Evolutionary conservation across 2,329 filamentous ascomycete genomes (phyloP), one percentile per base, ranked within the genome.

Genomic region (Aspergillus quadrilineatus): DNA sequence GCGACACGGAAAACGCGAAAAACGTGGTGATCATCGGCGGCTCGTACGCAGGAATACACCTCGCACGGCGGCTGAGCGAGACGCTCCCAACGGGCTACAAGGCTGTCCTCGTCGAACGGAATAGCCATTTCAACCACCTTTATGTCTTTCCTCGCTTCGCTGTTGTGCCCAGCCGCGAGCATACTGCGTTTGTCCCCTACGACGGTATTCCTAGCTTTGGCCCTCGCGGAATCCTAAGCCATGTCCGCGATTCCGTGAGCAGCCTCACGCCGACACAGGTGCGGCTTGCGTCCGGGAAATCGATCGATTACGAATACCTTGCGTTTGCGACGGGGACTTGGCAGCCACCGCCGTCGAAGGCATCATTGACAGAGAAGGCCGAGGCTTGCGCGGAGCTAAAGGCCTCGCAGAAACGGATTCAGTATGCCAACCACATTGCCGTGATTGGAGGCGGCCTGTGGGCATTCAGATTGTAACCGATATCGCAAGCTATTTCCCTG

Each of bases 21-120:
- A 84, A 80, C 55, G 78, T 86, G 42, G 77, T 85, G 57, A 73
- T 85, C 7, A 66, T 86, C 28, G 84, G 83, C 34, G 83, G 79
- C 48, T 85, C 82, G 0, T 86, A 85, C 63, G 82, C 81, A 0
- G 84, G 84, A 2, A 77, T 78, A 58, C 75, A 80, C 44, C 75
- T 78, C 5, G 78, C 78, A 0, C 73, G 74, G n/a, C 69, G 75
- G 8, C 75, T 86, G 4, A 73, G 78, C n/a, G 69, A 74, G 22
- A 72, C 76, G 4, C 67, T 86, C 0, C 79, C 82, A 0, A 74
- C 77, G 0, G 70, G 77, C 34, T 59, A 50, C 28, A 44, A 42
- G 3, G 53, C 44, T 6, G 49, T 59, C n/a, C 37, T 39, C 9
- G 54, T 56, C 45, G 57, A 59, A 37, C 30, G 30, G 32, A 59